Percentiles rank a stretch among this genome's conserved stretches.
phyloP scores from a whole-genome alignment of 768 basidiomycete species.

The Suillus paluster region DNA sequence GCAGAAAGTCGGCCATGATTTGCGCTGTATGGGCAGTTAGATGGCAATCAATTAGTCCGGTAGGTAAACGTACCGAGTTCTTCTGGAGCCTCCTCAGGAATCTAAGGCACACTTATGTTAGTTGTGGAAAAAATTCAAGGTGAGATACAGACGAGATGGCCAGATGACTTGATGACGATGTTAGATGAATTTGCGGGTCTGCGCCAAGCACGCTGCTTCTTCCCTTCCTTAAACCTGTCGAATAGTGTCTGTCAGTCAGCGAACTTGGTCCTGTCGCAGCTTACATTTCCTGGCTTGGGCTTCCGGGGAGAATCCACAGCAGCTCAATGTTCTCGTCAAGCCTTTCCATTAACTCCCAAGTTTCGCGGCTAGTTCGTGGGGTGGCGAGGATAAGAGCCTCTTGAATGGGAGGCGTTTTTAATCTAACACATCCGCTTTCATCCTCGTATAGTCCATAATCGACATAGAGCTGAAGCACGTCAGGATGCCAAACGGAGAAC shows the following conservation, averaged over 20 bases:
- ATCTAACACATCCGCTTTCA: slow-evolving; percentile 44
- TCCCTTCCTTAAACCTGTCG: slow-evolving; percentile 17
- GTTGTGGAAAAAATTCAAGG: background rate
- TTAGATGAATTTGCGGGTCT: slow-evolving; percentile 33
- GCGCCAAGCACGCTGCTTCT: slow-evolving; percentile 30
- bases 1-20: background rate
- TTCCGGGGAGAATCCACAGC: slow-evolving; percentile 32
- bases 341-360: slow-evolving; percentile 31
- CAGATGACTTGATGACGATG: slow-evolving; percentile 26
- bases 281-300: slow-evolving; percentile 13
- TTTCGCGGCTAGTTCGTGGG: slow-evolving; percentile 22
- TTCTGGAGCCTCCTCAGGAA: slow-evolving; percentile 34
- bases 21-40: background rate
- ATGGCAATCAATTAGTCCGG: background rate
- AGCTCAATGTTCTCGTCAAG: slow-evolving; percentile 32
- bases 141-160: slow-evolving; percentile 30
- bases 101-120: slow-evolving; percentile 15
- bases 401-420: slow-evolving; percentile 70
- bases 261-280: background rate
- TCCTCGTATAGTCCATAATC: slow-evolving; percentile 53
- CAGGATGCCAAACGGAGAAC: slow-evolving; percentile 73
- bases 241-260: background rate
- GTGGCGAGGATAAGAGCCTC: slow-evolving; percentile 71
- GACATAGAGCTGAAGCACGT: slow-evolving; percentile 63
- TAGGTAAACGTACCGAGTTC: slow-evolving; percentile 28